A percentile compares a stretch with the other conserved stretches of the same genome.
Conservation (phyloP, 2,329 filamentous ascomycete genomes). For the Cladosporium sp. region DNA sequence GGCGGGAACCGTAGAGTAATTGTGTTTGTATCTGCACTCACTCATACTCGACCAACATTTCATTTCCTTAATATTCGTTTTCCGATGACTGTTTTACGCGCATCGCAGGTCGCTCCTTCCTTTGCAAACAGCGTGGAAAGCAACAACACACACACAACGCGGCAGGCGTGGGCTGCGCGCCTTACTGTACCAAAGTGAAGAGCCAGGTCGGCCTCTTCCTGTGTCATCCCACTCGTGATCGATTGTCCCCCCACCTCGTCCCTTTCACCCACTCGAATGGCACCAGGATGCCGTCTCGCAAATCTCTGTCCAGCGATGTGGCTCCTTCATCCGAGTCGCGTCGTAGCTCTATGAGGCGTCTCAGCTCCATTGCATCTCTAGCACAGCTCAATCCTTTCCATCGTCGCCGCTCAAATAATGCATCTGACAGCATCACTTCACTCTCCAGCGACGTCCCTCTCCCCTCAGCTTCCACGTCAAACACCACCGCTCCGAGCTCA, state of each 20-base stretch:
- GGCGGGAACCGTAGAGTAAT: neutral
- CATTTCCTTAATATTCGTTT: neutral
- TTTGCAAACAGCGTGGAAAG: neutral
- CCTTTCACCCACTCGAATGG: neutral
- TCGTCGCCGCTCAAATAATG: constrained; percentile 28
- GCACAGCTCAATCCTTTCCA: constrained; percentile 32
- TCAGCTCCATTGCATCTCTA: constrained; percentile 32
- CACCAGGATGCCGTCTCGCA: constrained; percentile 22
- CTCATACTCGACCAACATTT: neutral
- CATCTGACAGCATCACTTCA: constrained; percentile 24
- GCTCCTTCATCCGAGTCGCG: constrained; percentile 7
- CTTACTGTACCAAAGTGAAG: neutral
- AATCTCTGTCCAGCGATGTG: constrained; percentile 19
- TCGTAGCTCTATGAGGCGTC: constrained; percentile 18
- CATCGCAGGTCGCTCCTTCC: neutral
- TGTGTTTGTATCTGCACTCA: neutral
- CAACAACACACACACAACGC: neutral
- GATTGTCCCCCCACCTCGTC: too few species aligned
- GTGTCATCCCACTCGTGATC: neutral
- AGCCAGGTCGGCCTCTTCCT: neutral
- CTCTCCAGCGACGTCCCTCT: constrained; percentile 21
- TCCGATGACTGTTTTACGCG: neutral
- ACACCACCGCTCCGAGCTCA: constrained; percentile 8
- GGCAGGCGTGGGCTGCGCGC: neutral
- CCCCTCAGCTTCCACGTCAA: constrained; percentile 10